Percentiles rank a stretch among this genome's conserved stretches.
These are phyloP conservation scores for Vaccinium corymbosum DNA, from an alignment of 148 eudicot species.

Conservation along the genomic window DNA sequence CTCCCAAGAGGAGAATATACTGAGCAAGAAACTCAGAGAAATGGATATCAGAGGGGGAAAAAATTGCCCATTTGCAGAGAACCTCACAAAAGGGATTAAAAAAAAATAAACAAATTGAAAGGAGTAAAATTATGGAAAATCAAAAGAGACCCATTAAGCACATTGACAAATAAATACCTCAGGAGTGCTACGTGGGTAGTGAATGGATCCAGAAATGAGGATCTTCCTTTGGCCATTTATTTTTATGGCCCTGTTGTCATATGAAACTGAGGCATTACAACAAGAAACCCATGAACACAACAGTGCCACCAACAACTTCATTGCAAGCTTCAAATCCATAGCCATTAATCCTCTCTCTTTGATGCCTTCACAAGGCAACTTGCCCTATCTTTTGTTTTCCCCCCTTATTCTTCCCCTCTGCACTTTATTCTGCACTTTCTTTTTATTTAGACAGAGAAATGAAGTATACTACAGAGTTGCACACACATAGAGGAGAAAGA, in stretches of 20 bases:
- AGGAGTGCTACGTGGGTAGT: conserved; percentile 91
- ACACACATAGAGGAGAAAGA: conserved; percentile 13
- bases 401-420: conserved; percentile 14
- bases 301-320: conserved; percentile 33
- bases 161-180: conserved; percentile 47
- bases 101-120: neutral
- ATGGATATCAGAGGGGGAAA: neutral
- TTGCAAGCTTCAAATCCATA: conserved; percentile 31
- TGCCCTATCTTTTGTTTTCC: conserved; percentile 20
- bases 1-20: neutral
- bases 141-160: neutral
- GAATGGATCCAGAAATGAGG: conserved; percentile 94
- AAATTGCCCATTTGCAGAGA: conserved; percentile 7
- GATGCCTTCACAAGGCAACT: conserved; percentile 28
- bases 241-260: conserved; percentile 62
- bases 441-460: conserved; percentile 15
- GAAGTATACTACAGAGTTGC: conserved; percentile 15
- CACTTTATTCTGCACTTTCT: conserved; percentile 50
- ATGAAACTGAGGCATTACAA: conserved; percentile 56
- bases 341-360: conserved; percentile 17
- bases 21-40: conserved; percentile 11
- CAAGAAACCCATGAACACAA: conserved; percentile 31
- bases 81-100: neutral
- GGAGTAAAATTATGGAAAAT: neutral
- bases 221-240: conserved; percentile 78